Evolutionary conservation across 208 protist species (phyloP).

Genomic region (Leishmania tarentolae): DNA sequence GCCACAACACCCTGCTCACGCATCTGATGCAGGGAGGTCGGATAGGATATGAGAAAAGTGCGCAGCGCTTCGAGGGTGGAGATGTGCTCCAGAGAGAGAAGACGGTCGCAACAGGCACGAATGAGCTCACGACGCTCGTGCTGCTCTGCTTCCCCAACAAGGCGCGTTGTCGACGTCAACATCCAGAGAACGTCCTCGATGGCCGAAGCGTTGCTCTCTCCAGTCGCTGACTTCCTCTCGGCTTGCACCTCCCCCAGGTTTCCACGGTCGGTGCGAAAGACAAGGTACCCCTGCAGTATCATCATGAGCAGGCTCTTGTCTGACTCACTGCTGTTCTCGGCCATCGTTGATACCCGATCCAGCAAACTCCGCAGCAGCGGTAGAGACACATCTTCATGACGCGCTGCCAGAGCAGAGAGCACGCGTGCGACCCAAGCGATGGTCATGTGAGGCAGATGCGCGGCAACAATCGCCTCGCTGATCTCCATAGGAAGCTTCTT

Average conservation of each 20-base stretch:
- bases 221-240: background rate
- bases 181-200: conserved; percentile 3
- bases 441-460: conserved; percentile 51
- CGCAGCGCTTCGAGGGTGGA: conserved; percentile 50
- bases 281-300: conserved; percentile 68
- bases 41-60: conserved; percentile 56
- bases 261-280: background rate
- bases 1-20: conserved; percentile 41
- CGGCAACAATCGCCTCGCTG: conserved; percentile 45
- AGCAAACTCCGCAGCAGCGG: conserved; percentile 51
- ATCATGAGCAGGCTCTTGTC: conserved; percentile 77
- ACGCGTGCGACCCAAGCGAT: conserved; percentile 74
- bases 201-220: background rate
- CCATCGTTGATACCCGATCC: conserved; percentile 37
- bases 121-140: conserved; percentile 33
- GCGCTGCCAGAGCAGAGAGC: conserved; percentile 54
- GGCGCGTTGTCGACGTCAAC: background rate
- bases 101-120: conserved; percentile 47
- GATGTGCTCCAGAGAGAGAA: conserved; percentile 68
- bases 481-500: conserved; percentile 70
- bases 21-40: conserved; percentile 48
- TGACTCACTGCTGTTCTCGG: conserved; percentile 43
- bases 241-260: background rate
- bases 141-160: conserved; percentile 11
- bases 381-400: conserved; percentile 53